Evolutionary conservation across 2,329 filamentous ascomycete genomes (phyloP), one percentile per base, ranked within the genome.

Genomic region (Pyricularia sp.): DNA sequence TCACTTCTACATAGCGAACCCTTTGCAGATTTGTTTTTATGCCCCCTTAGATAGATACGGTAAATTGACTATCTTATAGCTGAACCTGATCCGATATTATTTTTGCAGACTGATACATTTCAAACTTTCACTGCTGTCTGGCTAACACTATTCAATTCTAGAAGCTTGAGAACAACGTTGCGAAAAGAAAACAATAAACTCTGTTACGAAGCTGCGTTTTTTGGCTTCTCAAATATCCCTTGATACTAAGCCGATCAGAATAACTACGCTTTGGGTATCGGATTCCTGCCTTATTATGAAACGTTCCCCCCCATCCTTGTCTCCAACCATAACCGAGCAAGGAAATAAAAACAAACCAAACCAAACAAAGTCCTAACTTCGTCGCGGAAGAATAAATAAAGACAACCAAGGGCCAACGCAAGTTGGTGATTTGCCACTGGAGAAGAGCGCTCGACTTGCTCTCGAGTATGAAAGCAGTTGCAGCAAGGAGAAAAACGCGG

Each of bases 291-390:
- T 19, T 28, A 8, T 28, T 24, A 30, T 28, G 13, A 59, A 59
- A 28, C 12, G 12, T 57, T 83, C 55, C 13, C 22, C n/a, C 26
- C 24, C 53, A 1, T 26, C 12, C 55, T 30, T 28, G 55, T 26
- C 55, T 13, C 55, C 55, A 7, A 28, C 24, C 55, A 26, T 26
- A 24, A 24, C 22, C 55, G 7, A 28, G 55, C 12, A 59, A 19
- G 4, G 24, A 28, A 19, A 59, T 59, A 19, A 59, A 67, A 60
- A 67, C 33, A 66, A 67, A 49, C n/a, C 67, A 59, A 35, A 64
- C 24, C 66, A 66, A 66, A 7, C 19, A 26, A 22, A 35, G 28
- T 44, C 13, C 40, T 26, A 44, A 40, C 31, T 35, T 49, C 40
- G 19, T 49, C 40, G 19, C 40, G n/a, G 8, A 49, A 49, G 40